Conservation (phyloP, 352 stramenopile genomes). For the Phytophthora pisi region DNA sequence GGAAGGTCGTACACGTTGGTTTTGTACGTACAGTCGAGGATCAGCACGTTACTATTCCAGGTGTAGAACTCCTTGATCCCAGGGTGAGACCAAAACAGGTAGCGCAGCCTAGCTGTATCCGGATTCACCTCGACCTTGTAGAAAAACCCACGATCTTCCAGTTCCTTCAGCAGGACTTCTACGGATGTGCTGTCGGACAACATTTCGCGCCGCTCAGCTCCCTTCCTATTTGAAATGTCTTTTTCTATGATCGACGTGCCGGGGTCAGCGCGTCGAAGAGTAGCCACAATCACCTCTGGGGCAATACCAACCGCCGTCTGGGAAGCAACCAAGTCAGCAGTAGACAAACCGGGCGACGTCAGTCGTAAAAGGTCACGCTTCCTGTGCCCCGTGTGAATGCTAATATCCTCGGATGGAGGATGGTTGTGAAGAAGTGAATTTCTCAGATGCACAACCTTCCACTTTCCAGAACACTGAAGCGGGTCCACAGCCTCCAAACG, state of each 20-base stretch:
- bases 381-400: neutral
- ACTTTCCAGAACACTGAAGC: neutral
- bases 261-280: neutral
- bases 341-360: neutral
- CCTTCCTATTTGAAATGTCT: neutral
- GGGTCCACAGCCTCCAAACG: neutral
- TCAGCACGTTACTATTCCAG: neutral
- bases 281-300: neutral
- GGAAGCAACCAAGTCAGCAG: neutral
- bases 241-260: neutral
- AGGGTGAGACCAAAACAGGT: conserved; percentile 1
- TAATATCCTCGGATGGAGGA: neutral
- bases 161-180: neutral
- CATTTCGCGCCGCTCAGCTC: neutral
- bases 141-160: neutral
- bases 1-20: conserved; percentile 13
- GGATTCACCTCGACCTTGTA: neutral
- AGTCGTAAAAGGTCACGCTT: neutral
- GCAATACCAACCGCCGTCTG: neutral
- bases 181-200: neutral
- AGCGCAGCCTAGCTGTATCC: neutral
- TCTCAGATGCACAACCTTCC: neutral
- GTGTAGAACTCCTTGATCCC: neutral
- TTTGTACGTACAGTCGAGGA: conserved; percentile 22
- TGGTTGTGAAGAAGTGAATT: neutral